Evolutionary conservation across 352 stramenopile species (phyloP).

Genomic region (Phytophthora foliorum): DNA sequence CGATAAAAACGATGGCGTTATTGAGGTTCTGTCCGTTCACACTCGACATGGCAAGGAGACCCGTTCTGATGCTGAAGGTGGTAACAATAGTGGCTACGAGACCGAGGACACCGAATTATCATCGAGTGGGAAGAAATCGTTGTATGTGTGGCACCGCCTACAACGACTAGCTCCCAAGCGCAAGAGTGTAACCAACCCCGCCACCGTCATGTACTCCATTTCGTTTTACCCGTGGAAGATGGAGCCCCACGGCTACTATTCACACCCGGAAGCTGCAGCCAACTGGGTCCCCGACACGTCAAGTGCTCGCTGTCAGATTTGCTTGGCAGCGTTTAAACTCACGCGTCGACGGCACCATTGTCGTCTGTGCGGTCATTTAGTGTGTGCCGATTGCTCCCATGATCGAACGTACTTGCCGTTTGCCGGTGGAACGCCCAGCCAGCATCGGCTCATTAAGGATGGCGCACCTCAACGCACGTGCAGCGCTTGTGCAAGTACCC

Average conservation of each 20-base stretch:
- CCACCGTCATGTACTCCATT: conserved; percentile 72
- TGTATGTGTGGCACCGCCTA: conserved; percentile 23
- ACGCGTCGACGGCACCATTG: conserved; percentile 89
- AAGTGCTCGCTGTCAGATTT: conserved; percentile 73
- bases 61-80: neutral
- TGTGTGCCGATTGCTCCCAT: conserved; percentile 76
- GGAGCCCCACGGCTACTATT: conserved; percentile 75
- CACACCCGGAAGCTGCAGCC: conserved; percentile 67
- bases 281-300: conserved; percentile 80
- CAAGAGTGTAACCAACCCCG: conserved; percentile 22
- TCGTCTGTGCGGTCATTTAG: conserved; percentile 74
- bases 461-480: conserved; percentile 79
- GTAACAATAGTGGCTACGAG: conserved; percentile 16
- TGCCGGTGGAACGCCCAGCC: conserved; percentile 47
- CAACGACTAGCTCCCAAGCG: conserved; percentile 24
- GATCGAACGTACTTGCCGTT: conserved; percentile 79
- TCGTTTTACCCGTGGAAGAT: conserved; percentile 85
- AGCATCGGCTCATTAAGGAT: conserved; percentile 79
- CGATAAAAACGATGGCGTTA: conserved; percentile 2
- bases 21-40: conserved; percentile 18
- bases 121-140: conserved; percentile 11
- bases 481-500: conserved; percentile 65
- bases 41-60: neutral
- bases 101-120: conserved; percentile 23
- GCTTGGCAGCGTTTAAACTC: conserved; percentile 60